Conservation (phyloP, 2,329 filamentous ascomycete species). For the Daldinia sp. region DNA sequence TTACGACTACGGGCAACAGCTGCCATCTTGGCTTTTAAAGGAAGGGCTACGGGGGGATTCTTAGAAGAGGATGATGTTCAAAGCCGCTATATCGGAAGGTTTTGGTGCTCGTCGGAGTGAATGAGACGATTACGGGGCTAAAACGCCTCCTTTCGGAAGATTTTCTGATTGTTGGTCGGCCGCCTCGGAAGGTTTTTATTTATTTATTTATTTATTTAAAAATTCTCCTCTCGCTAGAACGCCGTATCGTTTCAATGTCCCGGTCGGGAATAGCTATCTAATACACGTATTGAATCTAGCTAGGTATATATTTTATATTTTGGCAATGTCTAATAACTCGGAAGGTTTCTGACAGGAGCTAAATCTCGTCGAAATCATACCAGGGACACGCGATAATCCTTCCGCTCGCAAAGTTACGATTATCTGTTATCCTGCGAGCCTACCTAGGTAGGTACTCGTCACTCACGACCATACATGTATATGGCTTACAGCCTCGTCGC, state of each 20-base stretch:
- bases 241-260: constrained; percentile 1
- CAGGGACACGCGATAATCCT: background rate
- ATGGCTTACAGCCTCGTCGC: background rate
- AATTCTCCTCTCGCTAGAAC: background rate
- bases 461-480: background rate
- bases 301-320: background rate
- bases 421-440: too few relatives aligned
- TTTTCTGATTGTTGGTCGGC: constrained; percentile 3
- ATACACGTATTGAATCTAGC: background rate
- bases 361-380: background rate
- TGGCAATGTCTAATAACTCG: background rate
- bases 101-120: constrained; percentile 5
- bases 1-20: background rate
- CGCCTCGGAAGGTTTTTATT: constrained; percentile 29
- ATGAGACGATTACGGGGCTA: constrained; percentile 11
- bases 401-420: background rate
- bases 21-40: constrained; percentile 10
- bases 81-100: background rate
- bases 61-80: background rate
- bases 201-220: too few relatives aligned
- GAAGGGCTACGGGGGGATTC: background rate
- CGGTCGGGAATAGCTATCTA: background rate
- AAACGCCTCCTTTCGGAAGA: constrained; percentile 23
- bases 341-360: constrained; percentile 9
- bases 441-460: background rate